Evolutionary conservation across 169 alveolate species (phyloP), one percentile per base, ranked within the genome.

Genomic region (Theileria parva): DNA sequence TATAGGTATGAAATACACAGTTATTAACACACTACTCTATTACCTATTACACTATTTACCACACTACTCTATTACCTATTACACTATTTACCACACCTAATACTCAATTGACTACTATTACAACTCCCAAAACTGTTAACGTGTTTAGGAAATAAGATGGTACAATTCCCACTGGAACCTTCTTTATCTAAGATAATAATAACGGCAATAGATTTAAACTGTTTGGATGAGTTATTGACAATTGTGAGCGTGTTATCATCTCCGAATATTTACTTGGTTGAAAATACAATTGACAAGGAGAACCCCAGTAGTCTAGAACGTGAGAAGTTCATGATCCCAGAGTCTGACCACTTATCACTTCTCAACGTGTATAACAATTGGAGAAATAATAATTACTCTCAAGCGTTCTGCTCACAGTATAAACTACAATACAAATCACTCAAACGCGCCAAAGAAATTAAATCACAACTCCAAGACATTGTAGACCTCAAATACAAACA

Each of bases 161-260:
- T 98, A 2, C 98, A 96, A 83, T 98, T 97, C 86, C 99, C 99
- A 0, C 92, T 98, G 70, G 99, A 99, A 74, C 99, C 99, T 0
- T 99, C 99, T 0, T 92, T 98, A 44, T 93, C 99, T 25, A 98
- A 98, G 94, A 98, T 98, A 97, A 94, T 99, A 69, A 94, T 99
- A 53, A 90, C 94, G 37, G 89, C 92, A 28, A 88, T 80, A 65
- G 77, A 76, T 21, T 81, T 79, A 60, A 68, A 70, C 60, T 98
- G 99, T 80, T 89, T 98, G 74, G 92, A 95, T 37, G 99, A 99
- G 93, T 88, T 97, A 13, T 91, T 97, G 60, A 95, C 99, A 11
- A 94, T 99, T 27, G 99, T 98, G 28, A 94, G 99, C 63, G 98
- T 99, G 99, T 94, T 98, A 50, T 94, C 98, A 53, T 99, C 98